Evolutionary conservation across 2,329 filamentous ascomycete genomes (phyloP), one percentile per base, ranked within the genome.

Genomic region (Monilinia vaccinii-corymbosi): DNA sequence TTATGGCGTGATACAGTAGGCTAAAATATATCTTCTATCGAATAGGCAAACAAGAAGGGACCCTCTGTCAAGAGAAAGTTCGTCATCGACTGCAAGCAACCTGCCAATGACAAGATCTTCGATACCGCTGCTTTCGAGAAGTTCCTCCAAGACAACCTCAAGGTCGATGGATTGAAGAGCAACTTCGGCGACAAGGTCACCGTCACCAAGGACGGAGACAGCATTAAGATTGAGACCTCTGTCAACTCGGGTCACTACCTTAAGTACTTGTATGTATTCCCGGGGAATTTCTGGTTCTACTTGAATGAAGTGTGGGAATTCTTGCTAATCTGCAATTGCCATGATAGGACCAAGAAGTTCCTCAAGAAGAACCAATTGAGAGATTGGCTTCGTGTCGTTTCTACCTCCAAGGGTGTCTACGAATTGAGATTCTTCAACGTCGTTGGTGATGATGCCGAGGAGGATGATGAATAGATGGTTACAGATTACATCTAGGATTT

Each of bases 371-470:
- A 97, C 85, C 93, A 97, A 86, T 90, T 99, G 77, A 91, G 94
- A 82, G 94, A 99, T 85, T 99, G 94, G 94, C 89, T 99, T 75
- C 92, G 94, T 74, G 93, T 99, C 73, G 94, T 99, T 75, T 95
- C 91, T 72, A 97, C 93, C 77, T 91, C 89, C 78, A 93, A 93
- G 83, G 93, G 94, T 76, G 92, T 97, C 69, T 99, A 99, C 84
- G 92, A 97, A 85, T 88, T 99, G 80, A 92, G 96, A 84, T 99
- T 99, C 92, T 99, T 96, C 91, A 99, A 99, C 85, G 92, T 99
- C 75, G 93, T 97, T 74, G 94, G 96, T 79, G 94, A 99, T 77
- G 93, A 92, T 77, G 92, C 84, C 72, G 94, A 97, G 71, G 94
- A 99, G 75, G 94, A 99, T 76, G 94, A 99, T 75, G 94, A 99